phyloP scores from a whole-genome alignment of 1,139 yeast genomes.

The Geotrichum restrictum region DNA sequence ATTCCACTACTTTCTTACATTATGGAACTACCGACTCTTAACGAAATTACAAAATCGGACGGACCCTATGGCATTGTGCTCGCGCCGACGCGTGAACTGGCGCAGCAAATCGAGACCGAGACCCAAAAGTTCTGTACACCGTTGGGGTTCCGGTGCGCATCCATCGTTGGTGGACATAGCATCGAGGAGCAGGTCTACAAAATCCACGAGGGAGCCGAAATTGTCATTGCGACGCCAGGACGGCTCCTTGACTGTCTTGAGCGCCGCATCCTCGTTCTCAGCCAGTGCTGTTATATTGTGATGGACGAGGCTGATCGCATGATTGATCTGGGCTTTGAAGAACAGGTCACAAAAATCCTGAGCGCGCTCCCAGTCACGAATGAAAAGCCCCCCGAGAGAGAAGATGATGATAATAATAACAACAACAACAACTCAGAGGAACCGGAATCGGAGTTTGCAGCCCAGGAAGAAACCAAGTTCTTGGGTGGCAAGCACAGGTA shows the following conservation, averaged over 20 bases:
- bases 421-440: no score
- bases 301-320: slow-evolving; percentile 93
- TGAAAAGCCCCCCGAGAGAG: slow-evolving; percentile 34
- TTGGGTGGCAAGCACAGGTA: slow-evolving; percentile 25
- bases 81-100: slow-evolving; percentile 93
- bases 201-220: slow-evolving; percentile 65
- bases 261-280: slow-evolving; percentile 56
- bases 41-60: slow-evolving; percentile 42
- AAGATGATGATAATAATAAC: no score
- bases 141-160: slow-evolving; percentile 51
- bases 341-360: slow-evolving; percentile 61
- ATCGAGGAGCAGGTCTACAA: slow-evolving; percentile 68
- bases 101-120: slow-evolving; percentile 74
- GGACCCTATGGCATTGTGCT: slow-evolving; percentile 69
- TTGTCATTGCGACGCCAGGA: slow-evolving; percentile 93
- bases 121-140: slow-evolving; percentile 50
- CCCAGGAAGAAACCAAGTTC: slow-evolving; percentile 23
- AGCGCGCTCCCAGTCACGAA: slow-evolving; percentile 43
- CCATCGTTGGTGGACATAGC: slow-evolving; percentile 87
- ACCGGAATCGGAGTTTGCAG: slow-evolving; percentile 2
- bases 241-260: slow-evolving; percentile 77
- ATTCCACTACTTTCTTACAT: slow-evolving; percentile 68
- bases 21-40: slow-evolving; percentile 44
- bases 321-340: slow-evolving; percentile 94
- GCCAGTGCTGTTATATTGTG: slow-evolving; percentile 63